These are phyloP conservation scores for Trapa incisa DNA, from an alignment of 345 rosid species.

Conservation along the genomic window DNA sequence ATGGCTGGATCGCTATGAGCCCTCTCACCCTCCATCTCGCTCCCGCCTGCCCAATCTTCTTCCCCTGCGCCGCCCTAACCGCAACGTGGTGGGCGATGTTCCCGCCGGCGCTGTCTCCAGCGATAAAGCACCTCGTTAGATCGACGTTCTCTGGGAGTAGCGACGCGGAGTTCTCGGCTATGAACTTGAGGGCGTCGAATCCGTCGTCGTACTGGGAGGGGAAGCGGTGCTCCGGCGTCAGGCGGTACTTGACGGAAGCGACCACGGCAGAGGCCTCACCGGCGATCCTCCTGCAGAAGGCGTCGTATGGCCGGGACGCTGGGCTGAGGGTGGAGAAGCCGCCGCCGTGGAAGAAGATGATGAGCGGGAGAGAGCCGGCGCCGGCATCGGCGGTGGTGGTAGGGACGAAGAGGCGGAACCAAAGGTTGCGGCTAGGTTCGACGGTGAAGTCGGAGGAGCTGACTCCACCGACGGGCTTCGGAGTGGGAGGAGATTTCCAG, in stretches of 20 bases:
- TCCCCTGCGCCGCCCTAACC: constrained; percentile 4
- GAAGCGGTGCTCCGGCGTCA: constrained; percentile 19
- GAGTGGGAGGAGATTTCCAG: constrained; percentile 28
- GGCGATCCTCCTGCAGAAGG: constrained; percentile 52
- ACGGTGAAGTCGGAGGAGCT: constrained; percentile 42
- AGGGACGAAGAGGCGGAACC: constrained; percentile 63
- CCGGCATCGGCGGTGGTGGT: constrained; percentile 7
- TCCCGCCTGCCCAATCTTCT: constrained; percentile 14
- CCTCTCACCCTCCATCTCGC: constrained; percentile 17
- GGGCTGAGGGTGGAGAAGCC: constrained; percentile 60
- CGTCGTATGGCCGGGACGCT: constrained; percentile 32
- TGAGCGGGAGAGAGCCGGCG: constrained; percentile 33
- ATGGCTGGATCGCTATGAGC: constrained; percentile 57
- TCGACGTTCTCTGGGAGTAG: constrained; percentile 10
- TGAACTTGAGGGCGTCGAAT: constrained; percentile 15
- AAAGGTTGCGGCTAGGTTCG: constrained; percentile 52
- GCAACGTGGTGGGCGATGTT: constrained; percentile 12
- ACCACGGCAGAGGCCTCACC: constrained; percentile 37
- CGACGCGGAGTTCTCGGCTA: constrained; percentile 4
- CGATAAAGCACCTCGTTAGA: constrained; percentile 7
- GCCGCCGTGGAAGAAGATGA: constrained; percentile 79
- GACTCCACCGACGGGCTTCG: constrained; percentile 34
- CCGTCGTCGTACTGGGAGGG: constrained; percentile 19
- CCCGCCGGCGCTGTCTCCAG: constrained; percentile 13
- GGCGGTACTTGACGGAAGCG: constrained; percentile 68